Conservation (phyloP, 345 rosid genomes). For the Eucalyptus urophylla region DNA sequence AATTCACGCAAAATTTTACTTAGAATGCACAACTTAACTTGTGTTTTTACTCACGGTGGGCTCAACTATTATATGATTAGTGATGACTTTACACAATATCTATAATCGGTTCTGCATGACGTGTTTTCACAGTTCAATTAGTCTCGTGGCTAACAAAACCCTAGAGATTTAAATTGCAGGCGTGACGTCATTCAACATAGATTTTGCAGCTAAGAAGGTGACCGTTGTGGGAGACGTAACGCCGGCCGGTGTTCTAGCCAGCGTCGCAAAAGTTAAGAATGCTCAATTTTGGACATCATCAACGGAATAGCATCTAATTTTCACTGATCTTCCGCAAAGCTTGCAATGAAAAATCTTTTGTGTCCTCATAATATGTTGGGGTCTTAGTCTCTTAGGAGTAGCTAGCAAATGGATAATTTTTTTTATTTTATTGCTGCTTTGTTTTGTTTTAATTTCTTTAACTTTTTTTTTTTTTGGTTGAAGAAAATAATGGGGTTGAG, state of each 20-base stretch:
- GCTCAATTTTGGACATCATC: conserved; percentile 73
- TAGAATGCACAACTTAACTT: neutral
- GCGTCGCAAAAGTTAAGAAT: conserved; percentile 79
- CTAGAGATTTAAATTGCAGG: conserved; percentile 23
- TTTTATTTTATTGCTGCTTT: neutral
- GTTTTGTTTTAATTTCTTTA: neutral
- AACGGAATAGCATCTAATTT: neutral
- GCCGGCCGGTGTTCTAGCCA: conserved; percentile 58
- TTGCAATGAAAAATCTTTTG: neutral
- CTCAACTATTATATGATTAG: neutral
- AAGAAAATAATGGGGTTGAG: neutral
- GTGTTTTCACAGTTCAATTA: neutral
- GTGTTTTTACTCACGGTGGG: neutral
- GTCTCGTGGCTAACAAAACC: neutral
- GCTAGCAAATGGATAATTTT: neutral
- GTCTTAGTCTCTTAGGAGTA: neutral
- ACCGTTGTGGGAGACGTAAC: conserved; percentile 76
- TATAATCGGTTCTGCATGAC: neutral
- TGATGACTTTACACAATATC: neutral
- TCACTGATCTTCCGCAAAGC: neutral
- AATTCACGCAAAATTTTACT: neutral
- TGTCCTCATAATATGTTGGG: neutral
- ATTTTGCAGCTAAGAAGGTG: conserved; percentile 83
- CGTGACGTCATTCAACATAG: conserved; percentile 76
- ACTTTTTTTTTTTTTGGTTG: neutral